These are phyloP conservation scores for Corchorus capsularis DNA, from an alignment of 345 rosid genomes.

Conservation along the genomic window DNA sequence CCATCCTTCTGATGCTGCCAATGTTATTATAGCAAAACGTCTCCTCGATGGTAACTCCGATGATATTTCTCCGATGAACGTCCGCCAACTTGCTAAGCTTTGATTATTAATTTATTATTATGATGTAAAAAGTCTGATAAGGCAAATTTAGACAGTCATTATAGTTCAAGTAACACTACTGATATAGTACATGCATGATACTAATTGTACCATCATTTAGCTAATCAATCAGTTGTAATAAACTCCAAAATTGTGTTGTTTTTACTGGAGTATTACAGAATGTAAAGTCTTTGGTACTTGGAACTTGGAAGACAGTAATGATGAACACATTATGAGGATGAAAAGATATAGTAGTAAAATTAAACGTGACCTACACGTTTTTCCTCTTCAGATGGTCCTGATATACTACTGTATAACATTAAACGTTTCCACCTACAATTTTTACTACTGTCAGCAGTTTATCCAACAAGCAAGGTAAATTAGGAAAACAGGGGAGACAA, in stretches of 20 bases:
- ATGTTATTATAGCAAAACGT: constrained; percentile 43
- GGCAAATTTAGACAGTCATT: background rate
- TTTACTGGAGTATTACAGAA: background rate
- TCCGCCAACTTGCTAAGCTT: constrained; percentile 35
- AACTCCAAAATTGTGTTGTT: background rate
- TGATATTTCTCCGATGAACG: constrained; percentile 43
- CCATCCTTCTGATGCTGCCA: constrained; percentile 64
- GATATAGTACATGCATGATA: no score
- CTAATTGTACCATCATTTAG: background rate
- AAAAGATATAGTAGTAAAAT: no score
- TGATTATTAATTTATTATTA: background rate
- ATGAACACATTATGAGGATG: no score
- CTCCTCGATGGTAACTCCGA: constrained; percentile 40
- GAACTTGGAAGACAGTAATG: no score
- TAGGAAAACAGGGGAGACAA: background rate
- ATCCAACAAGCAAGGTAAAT: background rate
- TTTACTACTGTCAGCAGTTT: background rate
- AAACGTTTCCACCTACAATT: no score
- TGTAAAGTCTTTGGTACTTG: background rate
- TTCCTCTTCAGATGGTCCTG: no score
- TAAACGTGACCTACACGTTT: no score
- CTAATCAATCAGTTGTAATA: background rate
- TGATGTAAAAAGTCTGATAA: background rate
- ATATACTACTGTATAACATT: no score
- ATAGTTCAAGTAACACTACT: background rate